Evolutionary conservation across 345 rosid species (phyloP), one percentile per base, ranked within the genome.

Genomic region (Linum tenue): DNA sequence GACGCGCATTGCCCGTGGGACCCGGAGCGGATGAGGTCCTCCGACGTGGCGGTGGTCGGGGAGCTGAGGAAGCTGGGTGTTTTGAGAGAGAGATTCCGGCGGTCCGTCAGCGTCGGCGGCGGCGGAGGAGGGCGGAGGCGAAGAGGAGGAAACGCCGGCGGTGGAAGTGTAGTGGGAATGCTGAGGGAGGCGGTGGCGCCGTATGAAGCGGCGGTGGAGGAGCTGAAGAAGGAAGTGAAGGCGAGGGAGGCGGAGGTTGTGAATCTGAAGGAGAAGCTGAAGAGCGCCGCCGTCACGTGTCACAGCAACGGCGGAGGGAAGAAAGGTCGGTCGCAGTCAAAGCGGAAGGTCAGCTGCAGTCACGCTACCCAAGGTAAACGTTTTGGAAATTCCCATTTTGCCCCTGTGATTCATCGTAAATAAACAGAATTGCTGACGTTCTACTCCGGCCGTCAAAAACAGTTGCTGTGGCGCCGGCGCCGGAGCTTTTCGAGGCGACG

Each of bases 1-100:
- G 98, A 92, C 56, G 98, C 98, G 37, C 98, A 92, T 67, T 82
- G 84, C 15, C 98, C 98, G 37, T 92, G 98, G 98, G 96, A 92
- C 73, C 94, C 90, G 39, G 96, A 88, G 78, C 82, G 82, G 78
- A 88, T 92, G 86, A 77, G 91, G 73, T 83, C 64, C 37, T 96
- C 98, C 39, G 98, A 92, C 56, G 72, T 83, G 71, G 87, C 88
- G 42, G 86, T 90, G 79, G 91, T 88, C 56, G 87, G 83, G 55
- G 96, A 88, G 83, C 67, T 92, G 69, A 79, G 88, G 78, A 85
- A 75, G 85, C 62, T 92, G 9, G 89, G 79, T 31, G 83, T 77
- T 43, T 69, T 90, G 69, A 78, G 90, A 70, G 97, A 90, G 78
- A 84, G 90, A 66, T 86, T 80, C 71, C 81, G 82, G 80, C 83